Evolutionary conservation across 495 filamentous ascomycete genomes (phyloP), one percentile per base, ranked within the genome.

Genomic region (Chaetomium cochliodes): DNA sequence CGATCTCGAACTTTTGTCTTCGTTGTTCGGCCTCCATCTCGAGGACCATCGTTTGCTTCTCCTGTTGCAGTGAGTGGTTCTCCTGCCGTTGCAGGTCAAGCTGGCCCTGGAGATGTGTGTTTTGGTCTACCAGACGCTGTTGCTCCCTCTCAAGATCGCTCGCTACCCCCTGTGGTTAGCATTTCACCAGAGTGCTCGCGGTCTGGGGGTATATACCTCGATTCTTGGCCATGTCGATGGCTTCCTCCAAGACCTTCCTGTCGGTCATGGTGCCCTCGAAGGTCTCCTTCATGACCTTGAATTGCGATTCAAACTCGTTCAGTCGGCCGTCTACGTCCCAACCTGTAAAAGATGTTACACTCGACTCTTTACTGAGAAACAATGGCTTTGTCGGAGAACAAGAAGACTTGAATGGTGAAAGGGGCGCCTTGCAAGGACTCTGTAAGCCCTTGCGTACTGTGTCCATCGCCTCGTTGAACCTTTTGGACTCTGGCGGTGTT

Each of bases 291-390:
- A 96, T 76, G 4, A 75, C 69, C 22, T 80, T 77, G 65, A 87
- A 87, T 64, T 90, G 75, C 3, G 78, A 76, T 63, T 92, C 87
- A 73, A 94, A 84, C 30, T 82, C 77, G 61, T 86, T 83, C 64
- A 93, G 81, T 54, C 85, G 81, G 64, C 79, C 79, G 58, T 90
- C 85, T 62, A 87, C 84, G 74, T 96, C 89, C 84, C 86, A 92
- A 61, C 85, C 90, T 87, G 81, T 74, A 71, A 76, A 83, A 61
- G 74, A 79, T 63, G 70, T 76, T 66, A 82, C 72, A 77, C 87
- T 86, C 80, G 91, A 90, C 75, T 86, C 78, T 78, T 90, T 92
- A 47, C 82, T 88, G 67, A 96, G 81, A 78, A 83, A 96, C 8
- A 66, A 63, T 39, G 65, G 53, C 64, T 81, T 79, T n/a, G 65